Evolutionary conservation across 2,329 filamentous ascomycete species (phyloP), one percentile per base, ranked within the genome.

Genomic region (Calonectria crousiana): DNA sequence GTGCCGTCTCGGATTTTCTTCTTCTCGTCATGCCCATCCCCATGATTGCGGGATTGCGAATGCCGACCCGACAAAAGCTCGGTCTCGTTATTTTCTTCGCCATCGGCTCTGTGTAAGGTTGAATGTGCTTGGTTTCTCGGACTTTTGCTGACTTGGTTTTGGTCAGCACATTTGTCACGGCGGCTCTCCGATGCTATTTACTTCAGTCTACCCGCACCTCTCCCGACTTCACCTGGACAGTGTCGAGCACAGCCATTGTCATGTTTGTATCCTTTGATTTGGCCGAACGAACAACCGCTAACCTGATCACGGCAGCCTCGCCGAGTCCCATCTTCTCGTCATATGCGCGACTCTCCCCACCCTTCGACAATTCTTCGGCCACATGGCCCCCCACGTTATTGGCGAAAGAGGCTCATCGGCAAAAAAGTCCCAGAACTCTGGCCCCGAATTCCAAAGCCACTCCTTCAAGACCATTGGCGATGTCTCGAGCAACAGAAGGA

Each of bases 1-100:
- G 88, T 70, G 86, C 88, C 64, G 67, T 85, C 23, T 87, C 87
- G 5, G 87, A 89, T 76, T 64, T 89, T 5, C 74, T 88, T 28
- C 84, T 88, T n/a, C 86, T 87, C 64, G 74, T 83, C 1, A 79
- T 89, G 9, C 88, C 88, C 0, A 82, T 89, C 47, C 85, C 84
- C 1, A 85, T 87, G 13, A 80, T 89, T 3, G 78, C 85, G 49
- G 82, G 81, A 18, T 77, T 89, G 1, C 85, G 86, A 64, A 83
- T 89, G 67, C 86, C 87, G 0, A 78, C 75, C 47, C 84, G 84
- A 53, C 87, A 89, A 68, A 89, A 88, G 76, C 65, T 87, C 11
- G 86, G 82, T 4, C 78, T 88, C 1, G 79, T 83, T 2, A 75
- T 82, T 2, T 84, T 88, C 34, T 87, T 89, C 60, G 85, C 83